A percentile compares a stretch with the other conserved stretches of the same genome.
phyloP scores from a whole-genome alignment of 140 eudicot species.

The Anethum foeniculum region DNA sequence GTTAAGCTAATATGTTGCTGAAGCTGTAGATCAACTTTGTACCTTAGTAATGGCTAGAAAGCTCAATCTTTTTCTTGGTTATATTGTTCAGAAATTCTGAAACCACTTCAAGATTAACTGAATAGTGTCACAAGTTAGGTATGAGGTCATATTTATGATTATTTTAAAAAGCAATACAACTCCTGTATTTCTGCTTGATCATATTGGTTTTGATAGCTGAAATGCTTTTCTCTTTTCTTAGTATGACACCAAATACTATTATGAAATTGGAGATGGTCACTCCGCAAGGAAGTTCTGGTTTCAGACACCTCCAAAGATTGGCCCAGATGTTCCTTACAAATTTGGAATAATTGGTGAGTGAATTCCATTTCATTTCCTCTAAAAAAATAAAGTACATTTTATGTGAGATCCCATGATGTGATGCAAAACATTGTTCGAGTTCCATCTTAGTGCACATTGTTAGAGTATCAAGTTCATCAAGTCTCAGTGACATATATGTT shows the following conservation, averaged over 20 bases:
- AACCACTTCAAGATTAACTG: not conserved
- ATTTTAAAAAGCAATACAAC: not conserved
- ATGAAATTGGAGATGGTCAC: constrained; percentile 71
- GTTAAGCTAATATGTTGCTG: not conserved
- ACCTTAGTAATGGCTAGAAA: not conserved
- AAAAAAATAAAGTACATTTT: not conserved
- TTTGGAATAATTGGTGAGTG: constrained; percentile 81
- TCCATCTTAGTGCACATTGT: not conserved
- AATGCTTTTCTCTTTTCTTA: constrained; percentile 18
- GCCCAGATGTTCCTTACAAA: constrained; percentile 76
- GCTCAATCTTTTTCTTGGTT: not conserved
- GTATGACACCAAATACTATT: constrained; percentile 79
- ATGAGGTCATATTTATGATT: not conserved
- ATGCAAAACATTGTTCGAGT: not conserved
- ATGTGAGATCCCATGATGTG: not conserved
- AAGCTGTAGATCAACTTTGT: not conserved
- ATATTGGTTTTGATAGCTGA: constrained; percentile 9
- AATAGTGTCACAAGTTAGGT: not conserved
- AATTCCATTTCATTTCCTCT: constrained; percentile 5
- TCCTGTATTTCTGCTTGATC: not conserved
- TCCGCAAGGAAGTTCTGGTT: constrained; percentile 74
- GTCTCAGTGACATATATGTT: not conserved
- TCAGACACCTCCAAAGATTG: constrained; percentile 73
- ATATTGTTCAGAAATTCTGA: not conserved
- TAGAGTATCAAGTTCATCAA: not conserved